Conservation (phyloP, 2,329 filamentous ascomycete species). For the Polytolypa hystricis region DNA sequence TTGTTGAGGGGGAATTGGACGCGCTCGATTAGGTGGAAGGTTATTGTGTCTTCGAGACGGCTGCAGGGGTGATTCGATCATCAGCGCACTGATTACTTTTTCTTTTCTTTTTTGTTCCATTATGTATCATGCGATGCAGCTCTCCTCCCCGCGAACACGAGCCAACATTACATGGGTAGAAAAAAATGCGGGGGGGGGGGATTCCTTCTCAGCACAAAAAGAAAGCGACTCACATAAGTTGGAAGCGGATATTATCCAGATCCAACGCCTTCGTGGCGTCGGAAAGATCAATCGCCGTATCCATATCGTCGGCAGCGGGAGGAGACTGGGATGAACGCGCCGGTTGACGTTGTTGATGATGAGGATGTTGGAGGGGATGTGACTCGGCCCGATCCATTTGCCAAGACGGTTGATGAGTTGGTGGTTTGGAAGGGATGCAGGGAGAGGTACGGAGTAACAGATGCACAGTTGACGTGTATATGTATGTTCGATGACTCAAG, state of each 20-base stretch:
- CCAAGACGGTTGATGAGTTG: no score
- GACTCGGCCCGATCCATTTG: no score
- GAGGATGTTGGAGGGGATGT: no score
- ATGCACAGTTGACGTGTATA: no score
- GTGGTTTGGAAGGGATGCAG: no score
- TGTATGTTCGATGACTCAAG: no score
- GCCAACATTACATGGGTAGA: no score
- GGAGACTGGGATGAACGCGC: no score
- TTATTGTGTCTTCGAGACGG: conserved; percentile 94
- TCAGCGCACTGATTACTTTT: not conserved
- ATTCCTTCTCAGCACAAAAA: no score
- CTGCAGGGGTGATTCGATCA: conserved; percentile 40
- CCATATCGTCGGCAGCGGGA: conserved; percentile 59
- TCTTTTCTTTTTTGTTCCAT: not conserved
- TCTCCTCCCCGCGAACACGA: not conserved
- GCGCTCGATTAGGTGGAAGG: conserved; percentile 90
- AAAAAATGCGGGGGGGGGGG: not conserved
- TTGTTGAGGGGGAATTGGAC: conserved; percentile 93
- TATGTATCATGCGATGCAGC: not conserved
- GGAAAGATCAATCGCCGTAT: conserved; percentile 76
- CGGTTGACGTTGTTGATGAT: no score
- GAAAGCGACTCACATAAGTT: conserved; percentile 64
- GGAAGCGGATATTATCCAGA: conserved; percentile 81
- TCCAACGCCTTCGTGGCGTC: conserved; percentile 79
- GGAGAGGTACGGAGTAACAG: no score